These are phyloP conservation scores for Effrenium voratum DNA, from an alignment of 73 alveolate genomes.

Conservation along the genomic window DNA sequence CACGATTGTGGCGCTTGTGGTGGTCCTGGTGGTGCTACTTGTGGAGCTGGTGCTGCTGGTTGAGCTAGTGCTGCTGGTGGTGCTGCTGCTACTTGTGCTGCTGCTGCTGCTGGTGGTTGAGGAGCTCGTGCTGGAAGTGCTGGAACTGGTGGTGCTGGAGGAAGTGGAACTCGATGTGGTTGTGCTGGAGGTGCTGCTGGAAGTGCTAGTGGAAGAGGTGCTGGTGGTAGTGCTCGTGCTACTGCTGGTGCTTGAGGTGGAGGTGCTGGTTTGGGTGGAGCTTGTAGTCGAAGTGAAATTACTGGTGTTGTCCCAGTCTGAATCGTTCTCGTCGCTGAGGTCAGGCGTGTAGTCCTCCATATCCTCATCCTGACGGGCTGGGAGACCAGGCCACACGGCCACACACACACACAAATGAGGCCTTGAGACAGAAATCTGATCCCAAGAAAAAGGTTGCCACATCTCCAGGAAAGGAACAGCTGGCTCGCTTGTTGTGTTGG, in stretches of 20 bases:
- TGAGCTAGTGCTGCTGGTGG: conserved; percentile 35
- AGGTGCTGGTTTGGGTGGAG: neutral
- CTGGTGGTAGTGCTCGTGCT: neutral
- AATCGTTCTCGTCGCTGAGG: neutral
- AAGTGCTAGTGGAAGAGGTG: neutral
- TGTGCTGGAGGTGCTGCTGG: conserved; percentile 5
- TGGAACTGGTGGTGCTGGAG: neutral
- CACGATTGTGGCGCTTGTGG: neutral
- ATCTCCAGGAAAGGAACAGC: no score
- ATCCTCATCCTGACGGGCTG: neutral
- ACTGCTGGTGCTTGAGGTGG: neutral
- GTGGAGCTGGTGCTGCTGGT: conserved; percentile 29
- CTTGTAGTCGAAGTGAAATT: neutral
- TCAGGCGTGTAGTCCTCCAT: neutral
- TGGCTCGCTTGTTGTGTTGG: no score
- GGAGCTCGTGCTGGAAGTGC: conserved; percentile 20
- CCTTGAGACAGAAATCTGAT: no score
- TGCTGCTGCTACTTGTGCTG: conserved; percentile 43
- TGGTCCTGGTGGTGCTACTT: neutral
- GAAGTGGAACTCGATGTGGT: conserved; percentile 22
- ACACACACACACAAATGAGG: no score
- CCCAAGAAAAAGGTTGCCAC: no score
- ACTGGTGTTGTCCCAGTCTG: no score
- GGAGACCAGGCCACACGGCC: no score
- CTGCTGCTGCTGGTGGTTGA: conserved; percentile 28